These are phyloP conservation scores for Luffa acutangula DNA, from an alignment of 306 rosid genomes.

Conservation along the genomic window DNA sequence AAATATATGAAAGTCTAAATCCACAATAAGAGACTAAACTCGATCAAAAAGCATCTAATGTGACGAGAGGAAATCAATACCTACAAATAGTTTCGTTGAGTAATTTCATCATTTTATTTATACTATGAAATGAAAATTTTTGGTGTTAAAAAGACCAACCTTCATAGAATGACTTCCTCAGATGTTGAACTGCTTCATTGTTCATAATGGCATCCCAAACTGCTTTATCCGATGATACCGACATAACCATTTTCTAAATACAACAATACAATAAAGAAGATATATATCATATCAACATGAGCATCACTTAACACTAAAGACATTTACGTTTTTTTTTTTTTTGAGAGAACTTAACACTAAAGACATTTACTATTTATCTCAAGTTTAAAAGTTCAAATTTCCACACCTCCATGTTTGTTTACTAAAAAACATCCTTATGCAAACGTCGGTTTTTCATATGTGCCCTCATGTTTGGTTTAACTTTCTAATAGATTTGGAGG, in stretches of 20 bases:
- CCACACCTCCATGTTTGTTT: no score
- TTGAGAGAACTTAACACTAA: no score
- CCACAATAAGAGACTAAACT: not conserved
- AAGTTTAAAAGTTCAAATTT: no score
- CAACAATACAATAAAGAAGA: not conserved
- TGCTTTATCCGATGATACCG: conserved; percentile 56
- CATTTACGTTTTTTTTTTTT: no score
- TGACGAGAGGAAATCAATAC: not conserved
- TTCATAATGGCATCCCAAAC: conserved; percentile 79
- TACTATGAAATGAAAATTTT: not conserved
- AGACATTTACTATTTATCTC: no score
- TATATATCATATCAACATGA: no score
- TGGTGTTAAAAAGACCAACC: conserved; percentile 21
- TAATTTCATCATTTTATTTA: not conserved
- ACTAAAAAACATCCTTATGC: not conserved
- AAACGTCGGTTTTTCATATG: no score
- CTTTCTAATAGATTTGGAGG: no score
- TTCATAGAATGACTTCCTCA: conserved; percentile 35
- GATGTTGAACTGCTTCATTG: conserved; percentile 59
- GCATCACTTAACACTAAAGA: no score
- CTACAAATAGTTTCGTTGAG: not conserved
- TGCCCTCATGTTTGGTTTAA: no score
- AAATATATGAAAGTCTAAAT: not conserved
- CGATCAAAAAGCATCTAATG: not conserved
- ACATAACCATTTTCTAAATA: conserved; percentile 57